Evolutionary conservation across 768 basidiomycete genomes (phyloP).

Genomic region (button mushroom (Agaricus bisporus)): DNA sequence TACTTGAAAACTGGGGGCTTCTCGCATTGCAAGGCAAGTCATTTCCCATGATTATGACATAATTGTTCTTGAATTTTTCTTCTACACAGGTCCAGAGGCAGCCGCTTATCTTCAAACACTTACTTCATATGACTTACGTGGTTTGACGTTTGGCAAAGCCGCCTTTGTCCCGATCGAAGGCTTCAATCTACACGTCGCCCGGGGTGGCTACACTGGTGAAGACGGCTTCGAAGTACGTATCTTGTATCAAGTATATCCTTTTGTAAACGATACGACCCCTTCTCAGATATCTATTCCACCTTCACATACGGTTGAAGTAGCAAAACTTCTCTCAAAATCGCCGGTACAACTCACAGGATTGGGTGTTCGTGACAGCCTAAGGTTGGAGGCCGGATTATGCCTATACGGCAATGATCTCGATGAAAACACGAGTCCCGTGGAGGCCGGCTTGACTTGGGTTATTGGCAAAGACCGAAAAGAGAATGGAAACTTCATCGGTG

Average conservation of each 20-base stretch:
- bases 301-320: constrained; percentile 63
- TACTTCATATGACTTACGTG: constrained; percentile 66
- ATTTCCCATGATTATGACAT: background rate
- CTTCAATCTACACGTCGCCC: constrained; percentile 79
- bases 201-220: constrained; percentile 97
- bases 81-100: constrained; percentile 65
- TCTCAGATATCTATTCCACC: constrained; percentile 85
- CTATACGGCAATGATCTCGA: constrained; percentile 93
- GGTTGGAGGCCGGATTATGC: constrained; percentile 96
- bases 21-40: constrained; percentile 83
- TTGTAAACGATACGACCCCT: background rate
- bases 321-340: constrained; percentile 53
- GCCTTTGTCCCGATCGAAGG: constrained; percentile 76
- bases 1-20: constrained; percentile 81
- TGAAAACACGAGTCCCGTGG: constrained; percentile 80
- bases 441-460: constrained; percentile 90
- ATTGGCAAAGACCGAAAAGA: constrained; percentile 90
- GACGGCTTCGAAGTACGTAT: constrained; percentile 87
- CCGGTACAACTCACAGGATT: constrained; percentile 84
- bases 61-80: background rate
- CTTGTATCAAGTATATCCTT: background rate
- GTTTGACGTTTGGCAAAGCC: constrained; percentile 80
- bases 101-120: constrained; percentile 73
- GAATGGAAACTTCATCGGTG: constrained; percentile 70
- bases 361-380: constrained; percentile 89